phyloP scores from a whole-genome alignment of 2,329 filamentous ascomycete genomes.

The Dactylonectria macrodidyma region DNA sequence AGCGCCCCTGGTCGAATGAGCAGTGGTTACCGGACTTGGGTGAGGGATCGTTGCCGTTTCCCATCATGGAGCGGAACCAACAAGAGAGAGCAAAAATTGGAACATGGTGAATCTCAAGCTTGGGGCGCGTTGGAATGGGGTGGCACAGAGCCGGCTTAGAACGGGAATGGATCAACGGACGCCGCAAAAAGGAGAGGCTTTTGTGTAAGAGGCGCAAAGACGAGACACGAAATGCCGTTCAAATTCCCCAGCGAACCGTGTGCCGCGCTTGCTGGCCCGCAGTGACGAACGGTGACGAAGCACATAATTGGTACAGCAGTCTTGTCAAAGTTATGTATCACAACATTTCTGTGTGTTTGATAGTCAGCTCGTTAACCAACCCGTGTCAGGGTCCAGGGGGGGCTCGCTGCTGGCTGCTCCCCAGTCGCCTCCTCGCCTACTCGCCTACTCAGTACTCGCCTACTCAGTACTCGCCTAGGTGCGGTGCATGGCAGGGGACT shows the following conservation, averaged over 20 bases:
- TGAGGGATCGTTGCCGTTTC: conserved; percentile 22
- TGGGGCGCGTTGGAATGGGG: conserved; percentile 2
- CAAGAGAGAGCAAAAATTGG: neutral
- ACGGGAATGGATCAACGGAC: conserved; percentile 6
- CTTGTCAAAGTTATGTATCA: no score
- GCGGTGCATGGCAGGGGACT: conserved; percentile 31
- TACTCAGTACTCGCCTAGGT: no score
- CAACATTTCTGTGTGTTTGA: conserved; percentile 14
- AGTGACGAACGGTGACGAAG: no score
- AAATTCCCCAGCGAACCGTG: no score
- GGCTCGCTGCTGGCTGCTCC: neutral
- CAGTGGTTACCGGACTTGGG: conserved; percentile 4
- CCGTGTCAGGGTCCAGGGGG: neutral
- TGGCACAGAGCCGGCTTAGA: neutral
- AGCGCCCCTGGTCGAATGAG: conserved; percentile 11
- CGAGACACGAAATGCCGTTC: conserved; percentile 7
- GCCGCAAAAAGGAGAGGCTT: conserved; percentile 4
- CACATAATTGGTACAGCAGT: no score
- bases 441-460: no score
- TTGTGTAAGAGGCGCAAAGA: conserved; percentile 5
- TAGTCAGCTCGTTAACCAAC: neutral
- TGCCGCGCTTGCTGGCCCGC: no score
- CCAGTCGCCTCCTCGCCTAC: conserved; percentile 1
- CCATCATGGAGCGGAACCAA: conserved; percentile 3
- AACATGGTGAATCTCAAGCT: conserved; percentile 4